Conservation (phyloP, 108 stramenopile genomes). For the Discostella stelligeroides region DNA sequence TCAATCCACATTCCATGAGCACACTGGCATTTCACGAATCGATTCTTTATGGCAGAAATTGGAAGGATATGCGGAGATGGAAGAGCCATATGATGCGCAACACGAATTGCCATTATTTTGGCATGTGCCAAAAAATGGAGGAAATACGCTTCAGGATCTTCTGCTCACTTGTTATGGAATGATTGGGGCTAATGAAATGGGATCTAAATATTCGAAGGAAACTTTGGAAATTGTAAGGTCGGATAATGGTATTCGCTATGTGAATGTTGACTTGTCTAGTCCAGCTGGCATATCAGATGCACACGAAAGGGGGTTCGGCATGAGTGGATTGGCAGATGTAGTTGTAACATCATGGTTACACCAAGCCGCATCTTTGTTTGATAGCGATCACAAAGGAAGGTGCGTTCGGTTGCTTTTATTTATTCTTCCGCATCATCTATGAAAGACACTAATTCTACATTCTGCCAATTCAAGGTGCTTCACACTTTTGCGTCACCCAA, state of each 20-base stretch:
- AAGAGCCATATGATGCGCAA: conserved; percentile 29
- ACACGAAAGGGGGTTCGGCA: conserved; percentile 40
- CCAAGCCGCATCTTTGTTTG: conserved; percentile 39
- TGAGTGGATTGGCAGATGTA: conserved; percentile 46
- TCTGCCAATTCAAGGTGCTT: conserved; percentile 31
- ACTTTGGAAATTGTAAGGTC: conserved; percentile 27
- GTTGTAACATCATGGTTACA: conserved; percentile 45
- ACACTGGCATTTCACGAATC: conserved; percentile 25
- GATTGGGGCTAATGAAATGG: conserved; percentile 46
- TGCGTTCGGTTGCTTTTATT: neutral
- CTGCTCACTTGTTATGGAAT: conserved; percentile 49
- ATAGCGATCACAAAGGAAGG: conserved; percentile 24
- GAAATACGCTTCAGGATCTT: conserved; percentile 45
- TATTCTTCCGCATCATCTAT: neutral
- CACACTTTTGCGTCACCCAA: conserved; percentile 35
- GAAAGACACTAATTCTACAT: neutral
- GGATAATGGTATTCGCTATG: conserved; percentile 44
- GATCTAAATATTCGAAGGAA: conserved; percentile 14
- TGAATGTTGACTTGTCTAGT: conserved; percentile 56
- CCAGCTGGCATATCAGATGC: conserved; percentile 46
- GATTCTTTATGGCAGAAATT: conserved; percentile 39
- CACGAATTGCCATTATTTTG: conserved; percentile 39
- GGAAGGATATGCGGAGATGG: conserved; percentile 41
- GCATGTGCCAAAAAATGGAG: conserved; percentile 45
- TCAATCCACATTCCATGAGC: conserved; percentile 15